Evolutionary conservation across 1,284 basidiomycete genomes (phyloP), one percentile per base, ranked within the genome.

Genomic region (Fomitopsis betulina): DNA sequence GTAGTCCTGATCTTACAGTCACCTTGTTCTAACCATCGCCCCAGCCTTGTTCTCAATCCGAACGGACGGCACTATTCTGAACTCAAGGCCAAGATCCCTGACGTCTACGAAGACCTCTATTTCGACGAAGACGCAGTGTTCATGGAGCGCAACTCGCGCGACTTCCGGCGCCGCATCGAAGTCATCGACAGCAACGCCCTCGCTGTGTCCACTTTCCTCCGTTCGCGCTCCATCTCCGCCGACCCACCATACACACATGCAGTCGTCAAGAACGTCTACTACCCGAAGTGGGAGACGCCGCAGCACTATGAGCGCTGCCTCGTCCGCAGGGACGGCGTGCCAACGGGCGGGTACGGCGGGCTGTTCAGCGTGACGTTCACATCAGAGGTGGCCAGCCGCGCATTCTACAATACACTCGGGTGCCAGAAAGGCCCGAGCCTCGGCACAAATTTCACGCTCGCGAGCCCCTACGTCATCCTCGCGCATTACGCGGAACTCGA

Each of bases 81-180:
- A 0, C 81, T 99, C 50, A 92, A 90, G 66, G 67, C 72, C 0
- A 75, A 84, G 49, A 75, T 96, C 63, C 66, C 74, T n/a, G 69
- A 73, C 10, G 78, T 73, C 3, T 98, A 90, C 73, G 92, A 97
- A 72, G 96, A 99, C 70, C 79, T 79, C 27, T 97, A 93, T 75
- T 98, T 91, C 69, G 82, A 86, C 67, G 93, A 96, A 73, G 97
- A 99, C 70, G 94, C 94, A 35, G 86, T 98, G 56, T 98, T 90
- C 78, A 92, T 99, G 89, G 96, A 99, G 72, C 90, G 96, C 65
- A 99, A 99, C 75, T 97, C 94, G 21, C 92, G 96, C 54, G 89
- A 98, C 75, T 98, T 98, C 77, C 78, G 82, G 54, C 76, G 77
- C 9, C 91, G 96, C 56, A 83, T 96, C 63, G 79, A 79, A 58